Evolutionary conservation across 1,284 basidiomycete species (phyloP).

Genomic region (Trametes hirsuta): DNA sequence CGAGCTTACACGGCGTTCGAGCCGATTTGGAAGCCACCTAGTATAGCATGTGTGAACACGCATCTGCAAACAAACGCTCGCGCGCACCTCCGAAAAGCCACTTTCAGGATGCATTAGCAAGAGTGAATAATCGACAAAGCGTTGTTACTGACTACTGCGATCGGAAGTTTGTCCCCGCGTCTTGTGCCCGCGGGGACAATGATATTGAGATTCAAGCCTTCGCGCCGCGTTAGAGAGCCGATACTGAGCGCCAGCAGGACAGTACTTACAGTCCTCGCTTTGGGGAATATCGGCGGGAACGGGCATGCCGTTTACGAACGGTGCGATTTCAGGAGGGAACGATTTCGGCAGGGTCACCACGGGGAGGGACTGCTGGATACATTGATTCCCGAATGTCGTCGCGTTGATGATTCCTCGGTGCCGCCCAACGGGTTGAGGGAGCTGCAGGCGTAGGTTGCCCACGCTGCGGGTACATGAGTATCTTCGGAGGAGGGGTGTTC

Average conservation of each 20-base stretch:
- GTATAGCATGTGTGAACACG: no score
- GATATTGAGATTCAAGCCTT: conserved; percentile 62
- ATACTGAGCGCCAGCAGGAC: no score
- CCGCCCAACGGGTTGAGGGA: conserved; percentile 44
- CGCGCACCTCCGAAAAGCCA: conserved; percentile 12
- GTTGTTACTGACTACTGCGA: conserved; percentile 48
- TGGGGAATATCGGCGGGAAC: conserved; percentile 30
- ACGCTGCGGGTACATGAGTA: conserved; percentile 5
- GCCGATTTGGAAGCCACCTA: conserved; percentile 3
- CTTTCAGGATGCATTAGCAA: not conserved
- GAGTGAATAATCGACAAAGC: no score
- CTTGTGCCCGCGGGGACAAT: conserved; percentile 46
- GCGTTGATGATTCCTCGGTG: conserved; percentile 45
- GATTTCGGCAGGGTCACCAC: not conserved
- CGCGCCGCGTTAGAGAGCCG: conserved; percentile 18
- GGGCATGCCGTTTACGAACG: conserved; percentile 26
- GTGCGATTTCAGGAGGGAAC: conserved; percentile 26
- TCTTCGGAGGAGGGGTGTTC: not conserved
- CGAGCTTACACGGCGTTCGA: not conserved
- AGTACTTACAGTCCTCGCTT: conserved; percentile 51
- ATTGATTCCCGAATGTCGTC: conserved; percentile 46
- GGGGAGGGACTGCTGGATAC: conserved; percentile 40
- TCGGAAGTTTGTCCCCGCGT: conserved; percentile 49
- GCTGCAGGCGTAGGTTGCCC: conserved; percentile 41
- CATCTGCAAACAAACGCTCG: no score